Conservation (phyloP, 192 early-diverging fungal genomes). For the Coemansia pectinata region DNA sequence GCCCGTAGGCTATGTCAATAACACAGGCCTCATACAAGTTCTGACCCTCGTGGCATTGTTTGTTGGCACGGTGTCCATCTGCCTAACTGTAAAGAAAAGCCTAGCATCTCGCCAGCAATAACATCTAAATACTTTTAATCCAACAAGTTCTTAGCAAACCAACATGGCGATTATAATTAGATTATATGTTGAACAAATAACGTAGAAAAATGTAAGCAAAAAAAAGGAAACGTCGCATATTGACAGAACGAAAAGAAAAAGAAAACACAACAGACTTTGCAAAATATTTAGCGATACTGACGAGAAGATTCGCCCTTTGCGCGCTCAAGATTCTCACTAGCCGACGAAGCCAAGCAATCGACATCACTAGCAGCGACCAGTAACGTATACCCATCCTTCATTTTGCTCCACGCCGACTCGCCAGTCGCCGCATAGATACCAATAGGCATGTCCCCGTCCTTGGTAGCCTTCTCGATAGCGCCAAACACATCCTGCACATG, state of each 20-base stretch:
- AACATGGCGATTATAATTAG: not conserved
- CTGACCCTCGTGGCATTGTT: constrained; percentile 27
- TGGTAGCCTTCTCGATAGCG: constrained; percentile 25
- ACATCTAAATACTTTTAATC: not conserved
- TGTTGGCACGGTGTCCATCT: constrained; percentile 17
- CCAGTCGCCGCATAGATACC: constrained; percentile 52
- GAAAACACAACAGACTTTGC: not conserved
- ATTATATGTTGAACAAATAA: not conserved
- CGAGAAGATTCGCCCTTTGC: constrained; percentile 31
- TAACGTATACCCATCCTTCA: constrained; percentile 40
- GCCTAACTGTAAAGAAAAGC: not conserved
- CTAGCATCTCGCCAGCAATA: not conserved
- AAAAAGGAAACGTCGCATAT: constrained; percentile 15
- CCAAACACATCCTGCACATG: constrained; percentile 30
- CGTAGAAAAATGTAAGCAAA: not conserved
- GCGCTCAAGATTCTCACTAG: constrained; percentile 45
- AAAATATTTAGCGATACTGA: constrained; percentile 21
- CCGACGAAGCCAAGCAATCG: constrained; percentile 40
- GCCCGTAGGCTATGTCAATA: constrained; percentile 25
- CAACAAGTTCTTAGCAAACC: not conserved
- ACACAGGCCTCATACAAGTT: constrained; percentile 18
- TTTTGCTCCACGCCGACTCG: constrained; percentile 20
- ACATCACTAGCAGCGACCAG: constrained; percentile 53
- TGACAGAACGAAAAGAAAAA: not conserved
- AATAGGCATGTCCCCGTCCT: constrained; percentile 36